Conservation (phyloP, 2,329 filamentous ascomycete species). For the Aureobasidium mangrovei region DNA sequence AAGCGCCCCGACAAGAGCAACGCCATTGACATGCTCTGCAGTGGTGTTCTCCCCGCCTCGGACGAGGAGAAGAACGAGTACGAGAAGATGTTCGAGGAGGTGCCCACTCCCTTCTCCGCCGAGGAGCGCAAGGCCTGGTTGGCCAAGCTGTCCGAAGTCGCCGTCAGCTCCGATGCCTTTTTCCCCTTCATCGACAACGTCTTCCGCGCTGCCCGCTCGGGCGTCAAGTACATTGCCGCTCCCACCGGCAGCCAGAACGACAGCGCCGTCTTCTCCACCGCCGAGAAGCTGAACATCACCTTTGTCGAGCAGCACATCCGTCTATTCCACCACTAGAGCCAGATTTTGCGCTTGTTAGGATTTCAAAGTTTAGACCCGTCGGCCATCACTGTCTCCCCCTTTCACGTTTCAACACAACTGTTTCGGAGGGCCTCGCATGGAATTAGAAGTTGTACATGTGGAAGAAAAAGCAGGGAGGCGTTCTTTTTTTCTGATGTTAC, state of each 20-base stretch:
- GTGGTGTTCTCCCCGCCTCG: constrained; percentile 73
- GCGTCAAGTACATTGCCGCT: constrained; percentile 91
- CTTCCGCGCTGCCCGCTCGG: constrained; percentile 79
- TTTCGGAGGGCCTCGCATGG: background rate
- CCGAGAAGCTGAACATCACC: constrained; percentile 82
- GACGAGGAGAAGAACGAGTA: constrained; percentile 80
- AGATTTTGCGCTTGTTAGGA: background rate
- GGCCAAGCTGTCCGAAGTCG: constrained; percentile 69
- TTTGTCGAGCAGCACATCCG: constrained; percentile 93
- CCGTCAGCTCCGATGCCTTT: constrained; percentile 89
- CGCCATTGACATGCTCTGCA: constrained; percentile 90
- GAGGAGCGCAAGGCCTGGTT: constrained; percentile 85
- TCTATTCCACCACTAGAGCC: constrained; percentile 76
- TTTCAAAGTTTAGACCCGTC: no score
- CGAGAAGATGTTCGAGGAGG: constrained; percentile 81
- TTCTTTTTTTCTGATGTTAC: background rate
- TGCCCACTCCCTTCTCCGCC: constrained; percentile 70
- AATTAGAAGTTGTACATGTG: background rate
- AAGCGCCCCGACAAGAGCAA: constrained; percentile 98
- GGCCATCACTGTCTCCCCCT: no score
- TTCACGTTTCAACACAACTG: constrained; percentile 2
- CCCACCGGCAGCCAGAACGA: constrained; percentile 87
- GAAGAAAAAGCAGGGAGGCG: background rate
- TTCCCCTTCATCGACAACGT: constrained; percentile 99
- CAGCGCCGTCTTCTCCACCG: constrained; percentile 71